A percentile compares a stretch with the other conserved stretches of the same genome.
These are phyloP conservation scores for Tanacetum coccineum DNA, from an alignment of 129 eudicot species.

Conservation along the genomic window DNA sequence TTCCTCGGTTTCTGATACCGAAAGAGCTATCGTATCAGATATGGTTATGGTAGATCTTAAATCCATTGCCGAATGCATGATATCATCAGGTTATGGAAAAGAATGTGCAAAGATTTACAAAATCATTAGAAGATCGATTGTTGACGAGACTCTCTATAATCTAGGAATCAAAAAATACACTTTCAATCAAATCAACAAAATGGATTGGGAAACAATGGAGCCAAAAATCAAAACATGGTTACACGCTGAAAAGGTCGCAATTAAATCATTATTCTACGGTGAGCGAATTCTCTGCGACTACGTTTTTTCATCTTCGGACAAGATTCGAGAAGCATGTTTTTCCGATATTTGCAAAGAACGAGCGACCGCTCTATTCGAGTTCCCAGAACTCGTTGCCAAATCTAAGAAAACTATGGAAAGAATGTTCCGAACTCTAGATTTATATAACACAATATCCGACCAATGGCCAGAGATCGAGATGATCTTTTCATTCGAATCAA, in stretches of 20 bases:
- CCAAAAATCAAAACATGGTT: slow-evolving; percentile 64
- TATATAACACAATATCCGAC: slow-evolving; percentile 53
- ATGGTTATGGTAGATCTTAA: slow-evolving; percentile 55
- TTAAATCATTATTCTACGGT: slow-evolving; percentile 52
- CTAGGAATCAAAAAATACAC: slow-evolving; percentile 51
- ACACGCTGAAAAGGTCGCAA: slow-evolving; percentile 37
- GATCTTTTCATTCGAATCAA: slow-evolving; percentile 59
- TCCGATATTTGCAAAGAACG: slow-evolving; percentile 49
- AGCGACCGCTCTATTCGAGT: slow-evolving; percentile 46
- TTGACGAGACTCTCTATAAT: slow-evolving; percentile 67
- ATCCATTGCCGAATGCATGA: slow-evolving; percentile 82
- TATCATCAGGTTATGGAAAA: slow-evolving; percentile 55
- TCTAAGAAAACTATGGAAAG: slow-evolving; percentile 79
- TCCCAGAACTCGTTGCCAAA: slow-evolving; percentile 65
- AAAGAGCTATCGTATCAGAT: slow-evolving; percentile 36
- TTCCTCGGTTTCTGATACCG: slow-evolving; percentile 24
- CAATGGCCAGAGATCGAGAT: slow-evolving; percentile 56
- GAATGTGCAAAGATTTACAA: slow-evolving; percentile 73
- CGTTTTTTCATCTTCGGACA: slow-evolving; percentile 54
- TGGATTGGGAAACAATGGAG: slow-evolving; percentile 66
- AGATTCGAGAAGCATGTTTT: slow-evolving; percentile 59
- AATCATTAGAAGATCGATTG: slow-evolving; percentile 59
- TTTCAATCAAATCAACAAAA: slow-evolving; percentile 50
- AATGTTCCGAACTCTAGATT: slow-evolving; percentile 54
- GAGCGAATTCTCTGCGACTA: slow-evolving; percentile 72